Evolutionary conservation across 345 rosid genomes (phyloP).

Genomic region (Gossypium ekmanianum): DNA sequence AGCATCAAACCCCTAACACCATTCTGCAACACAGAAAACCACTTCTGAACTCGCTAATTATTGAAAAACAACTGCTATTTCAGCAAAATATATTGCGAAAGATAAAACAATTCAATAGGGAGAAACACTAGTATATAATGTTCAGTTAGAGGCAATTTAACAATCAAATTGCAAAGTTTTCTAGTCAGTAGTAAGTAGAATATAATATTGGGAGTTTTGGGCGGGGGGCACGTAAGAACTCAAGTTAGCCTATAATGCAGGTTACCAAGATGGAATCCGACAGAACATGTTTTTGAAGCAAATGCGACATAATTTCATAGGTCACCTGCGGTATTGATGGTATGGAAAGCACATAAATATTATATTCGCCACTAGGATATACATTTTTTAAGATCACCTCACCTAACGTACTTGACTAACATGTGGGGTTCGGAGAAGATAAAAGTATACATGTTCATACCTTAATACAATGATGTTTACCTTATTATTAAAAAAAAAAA

Average conservation of each 20-base stretch:
- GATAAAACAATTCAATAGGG: neutral
- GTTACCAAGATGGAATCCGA: neutral
- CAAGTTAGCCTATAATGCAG: too few species aligned
- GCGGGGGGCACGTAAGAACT: too few species aligned
- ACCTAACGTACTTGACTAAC: neutral
- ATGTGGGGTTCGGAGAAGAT: neutral
- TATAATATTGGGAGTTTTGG: too few species aligned
- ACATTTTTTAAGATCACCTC: neutral
- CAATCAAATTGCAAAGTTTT: neutral
- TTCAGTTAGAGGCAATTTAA: neutral
- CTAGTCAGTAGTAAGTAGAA: neutral
- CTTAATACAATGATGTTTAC: neutral
- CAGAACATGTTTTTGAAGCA: neutral
- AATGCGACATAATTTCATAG: neutral
- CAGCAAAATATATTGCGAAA: neutral
- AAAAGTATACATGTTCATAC: neutral
- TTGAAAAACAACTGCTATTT: neutral
- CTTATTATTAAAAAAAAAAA: neutral
- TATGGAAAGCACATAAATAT: constrained; percentile 1
- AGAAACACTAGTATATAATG: neutral
- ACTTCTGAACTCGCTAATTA: constrained; percentile 2
- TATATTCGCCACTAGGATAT: neutral
- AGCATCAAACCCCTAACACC: constrained; percentile 93
- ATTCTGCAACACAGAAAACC: constrained; percentile 49
- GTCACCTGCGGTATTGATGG: neutral